Conservation (phyloP, 192 early-diverging fungal genomes). For the Ramicandelaber brevisporus region DNA sequence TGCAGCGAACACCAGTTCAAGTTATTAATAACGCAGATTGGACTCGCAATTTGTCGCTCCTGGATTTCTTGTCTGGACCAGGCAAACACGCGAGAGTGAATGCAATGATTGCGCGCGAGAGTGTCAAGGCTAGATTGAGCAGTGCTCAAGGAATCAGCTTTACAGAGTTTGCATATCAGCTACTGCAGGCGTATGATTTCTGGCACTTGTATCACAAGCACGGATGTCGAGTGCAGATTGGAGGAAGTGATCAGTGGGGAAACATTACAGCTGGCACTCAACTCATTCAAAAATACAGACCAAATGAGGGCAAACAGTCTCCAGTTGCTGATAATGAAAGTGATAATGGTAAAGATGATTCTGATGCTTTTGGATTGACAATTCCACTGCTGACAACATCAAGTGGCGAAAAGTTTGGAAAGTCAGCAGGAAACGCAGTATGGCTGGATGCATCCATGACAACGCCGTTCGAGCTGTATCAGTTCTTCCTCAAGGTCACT, state of each 20-base stretch:
- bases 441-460: conserved; percentile 68
- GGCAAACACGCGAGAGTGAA: conserved; percentile 60
- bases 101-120: conserved; percentile 69
- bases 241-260: conserved; percentile 95
- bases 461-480: conserved; percentile 75
- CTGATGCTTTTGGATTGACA: conserved; percentile 53
- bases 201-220: conserved; percentile 42
- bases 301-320: conserved; percentile 1
- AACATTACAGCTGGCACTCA: conserved; percentile 88
- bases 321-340: conserved; percentile 1
- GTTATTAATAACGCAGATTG: conserved; percentile 65
- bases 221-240: conserved; percentile 30
- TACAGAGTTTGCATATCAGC: conserved; percentile 89
- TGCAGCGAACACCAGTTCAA: too few relatives aligned
- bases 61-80: conserved; percentile 51
- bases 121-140: conserved; percentile 57
- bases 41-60: conserved; percentile 39
- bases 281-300: conserved; percentile 43
- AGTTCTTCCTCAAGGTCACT: conserved; percentile 70
- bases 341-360: conserved; percentile 3
- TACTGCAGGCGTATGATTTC: conserved; percentile 87
- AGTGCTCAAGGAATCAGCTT: conserved; percentile 74
- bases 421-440: conserved; percentile 84
- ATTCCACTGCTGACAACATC: conserved; percentile 67
- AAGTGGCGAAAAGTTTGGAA: conserved; percentile 90